These are phyloP conservation scores for Exophiala dermatitidis DNA, from an alignment of 2,329 filamentous ascomycete genomes.

Conservation along the genomic window DNA sequence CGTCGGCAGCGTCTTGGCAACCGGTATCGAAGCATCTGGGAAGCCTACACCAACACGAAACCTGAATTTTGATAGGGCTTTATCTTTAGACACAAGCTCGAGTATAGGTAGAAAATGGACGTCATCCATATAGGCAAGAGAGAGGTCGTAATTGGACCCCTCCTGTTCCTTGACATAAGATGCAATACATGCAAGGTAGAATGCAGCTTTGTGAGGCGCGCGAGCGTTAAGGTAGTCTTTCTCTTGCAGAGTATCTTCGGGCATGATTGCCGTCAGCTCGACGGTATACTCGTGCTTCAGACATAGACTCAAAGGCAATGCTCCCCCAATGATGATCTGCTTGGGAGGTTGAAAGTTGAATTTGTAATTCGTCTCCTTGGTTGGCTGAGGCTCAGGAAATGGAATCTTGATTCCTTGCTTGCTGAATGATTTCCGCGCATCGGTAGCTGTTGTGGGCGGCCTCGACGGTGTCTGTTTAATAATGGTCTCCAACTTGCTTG, in stretches of 20 bases:
- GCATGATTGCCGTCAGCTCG: constrained; percentile 85
- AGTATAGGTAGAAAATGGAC: constrained; percentile 70
- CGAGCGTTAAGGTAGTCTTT: constrained; percentile 91
- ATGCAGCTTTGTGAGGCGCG: constrained; percentile 91
- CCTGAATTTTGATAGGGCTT: constrained; percentile 32
- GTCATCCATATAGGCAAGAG: constrained; percentile 62
- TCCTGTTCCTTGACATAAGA: constrained; percentile 57
- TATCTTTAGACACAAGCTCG: constrained; percentile 35
- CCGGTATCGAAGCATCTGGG: constrained; percentile 61
- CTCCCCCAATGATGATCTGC: constrained; percentile 80
- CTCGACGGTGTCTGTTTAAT: constrained; percentile 52
- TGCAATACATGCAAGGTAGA: constrained; percentile 78
- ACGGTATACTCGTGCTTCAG: constrained; percentile 55
- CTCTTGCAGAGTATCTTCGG: constrained; percentile 69
- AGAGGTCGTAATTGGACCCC: constrained; percentile 48
- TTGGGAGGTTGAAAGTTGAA: constrained; percentile 68
- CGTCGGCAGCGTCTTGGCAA: constrained; percentile 61
- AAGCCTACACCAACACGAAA: constrained; percentile 67
- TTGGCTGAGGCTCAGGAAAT: constrained; percentile 73
- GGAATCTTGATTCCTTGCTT: constrained; percentile 66
- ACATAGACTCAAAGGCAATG: constrained; percentile 71
- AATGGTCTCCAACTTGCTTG: constrained; percentile 46
- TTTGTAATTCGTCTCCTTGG: constrained; percentile 71
- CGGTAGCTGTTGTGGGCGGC: constrained; percentile 47
- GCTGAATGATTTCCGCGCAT: constrained; percentile 62